Conservation (phyloP, 768 basidiomycete genomes). For the Mycena leptocephala region DNA sequence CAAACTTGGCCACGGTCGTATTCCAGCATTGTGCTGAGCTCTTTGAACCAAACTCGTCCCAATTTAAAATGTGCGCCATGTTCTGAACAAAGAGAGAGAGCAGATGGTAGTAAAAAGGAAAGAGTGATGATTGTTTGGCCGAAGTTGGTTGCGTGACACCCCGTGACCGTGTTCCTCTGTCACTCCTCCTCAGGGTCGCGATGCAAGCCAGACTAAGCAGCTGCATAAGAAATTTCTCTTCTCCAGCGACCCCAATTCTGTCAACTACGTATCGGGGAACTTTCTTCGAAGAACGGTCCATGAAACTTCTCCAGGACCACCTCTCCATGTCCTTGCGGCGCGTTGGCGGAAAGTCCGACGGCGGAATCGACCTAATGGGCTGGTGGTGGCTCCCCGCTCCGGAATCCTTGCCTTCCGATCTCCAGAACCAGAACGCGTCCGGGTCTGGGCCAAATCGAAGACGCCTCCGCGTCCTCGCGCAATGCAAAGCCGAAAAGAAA, state of each 20-base stretch:
- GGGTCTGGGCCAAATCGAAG: constrained; percentile 46
- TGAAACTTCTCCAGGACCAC: constrained; percentile 70
- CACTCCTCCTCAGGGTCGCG: background rate
- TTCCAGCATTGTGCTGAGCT: too few species aligned
- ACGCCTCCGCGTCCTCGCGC: constrained; percentile 84
- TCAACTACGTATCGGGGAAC: constrained; percentile 79
- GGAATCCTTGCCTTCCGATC: background rate
- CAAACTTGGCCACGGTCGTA: too few species aligned
- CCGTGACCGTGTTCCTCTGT: background rate
- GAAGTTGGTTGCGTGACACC: background rate
- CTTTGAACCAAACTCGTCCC: too few species aligned
- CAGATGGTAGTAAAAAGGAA: background rate
- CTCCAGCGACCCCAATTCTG: constrained; percentile 2
- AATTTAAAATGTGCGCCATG: too few species aligned
- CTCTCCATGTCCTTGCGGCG: constrained; percentile 87
- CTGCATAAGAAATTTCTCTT: background rate
- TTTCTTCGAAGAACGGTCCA: constrained; percentile 83
- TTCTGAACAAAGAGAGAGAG: too few species aligned
- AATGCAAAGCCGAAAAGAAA: constrained; percentile 94
- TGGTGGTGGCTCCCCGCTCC: constrained; percentile 91
- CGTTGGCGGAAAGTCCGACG: constrained; percentile 92
- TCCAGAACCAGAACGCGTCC: background rate
- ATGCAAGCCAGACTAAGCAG: background rate
- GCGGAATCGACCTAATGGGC: constrained; percentile 90
- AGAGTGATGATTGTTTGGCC: background rate